Evolutionary conservation across 176 grass and related monocot genomes (phyloP).

Genomic region (Paspalum notatum): DNA sequence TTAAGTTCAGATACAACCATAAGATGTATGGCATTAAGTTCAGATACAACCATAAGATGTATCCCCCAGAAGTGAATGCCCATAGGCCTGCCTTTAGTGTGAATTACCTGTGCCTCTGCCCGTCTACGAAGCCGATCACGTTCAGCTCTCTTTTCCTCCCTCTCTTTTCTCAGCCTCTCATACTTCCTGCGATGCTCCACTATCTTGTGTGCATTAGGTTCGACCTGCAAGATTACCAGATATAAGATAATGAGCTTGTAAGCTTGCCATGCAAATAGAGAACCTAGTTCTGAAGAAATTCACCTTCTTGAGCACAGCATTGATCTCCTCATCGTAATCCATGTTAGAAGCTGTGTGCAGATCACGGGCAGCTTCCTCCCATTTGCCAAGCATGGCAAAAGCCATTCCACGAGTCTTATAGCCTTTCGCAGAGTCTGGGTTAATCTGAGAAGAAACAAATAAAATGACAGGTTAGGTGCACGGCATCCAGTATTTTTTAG

Average conservation of each 20-base stretch:
- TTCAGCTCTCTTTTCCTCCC: slow-evolving; percentile 80
- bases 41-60: slow-evolving; percentile 1
- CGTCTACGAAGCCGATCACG: slow-evolving; percentile 72
- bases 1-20: slow-evolving; percentile 2
- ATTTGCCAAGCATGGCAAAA: slow-evolving; percentile 87
- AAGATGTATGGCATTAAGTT: neutral
- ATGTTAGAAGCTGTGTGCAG: slow-evolving; percentile 87
- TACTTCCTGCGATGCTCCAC: slow-evolving; percentile 92
- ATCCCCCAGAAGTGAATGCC: neutral
- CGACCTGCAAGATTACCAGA: slow-evolving; percentile 58
- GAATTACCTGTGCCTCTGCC: slow-evolving; percentile 78
- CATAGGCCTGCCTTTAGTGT: neutral
- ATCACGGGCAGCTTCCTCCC: slow-evolving; percentile 87
- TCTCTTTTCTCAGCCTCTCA: slow-evolving; percentile 82
- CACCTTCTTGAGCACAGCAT: slow-evolving; percentile 86
- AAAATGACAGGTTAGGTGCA: slow-evolving; percentile 16
- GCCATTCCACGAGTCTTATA: slow-evolving; percentile 94
- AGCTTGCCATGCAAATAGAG: neutral
- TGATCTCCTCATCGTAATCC: slow-evolving; percentile 97
- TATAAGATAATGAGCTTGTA: neutral
- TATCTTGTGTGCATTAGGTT: slow-evolving; percentile 98
- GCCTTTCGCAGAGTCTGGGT: slow-evolving; percentile 95
- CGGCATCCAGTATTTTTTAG: neutral
- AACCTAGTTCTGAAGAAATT: neutral
- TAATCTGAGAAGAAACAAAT: slow-evolving; percentile 61